Evolutionary conservation across 1,139 yeast species (phyloP).

Genomic region (Eremothecium sinecaudum): DNA sequence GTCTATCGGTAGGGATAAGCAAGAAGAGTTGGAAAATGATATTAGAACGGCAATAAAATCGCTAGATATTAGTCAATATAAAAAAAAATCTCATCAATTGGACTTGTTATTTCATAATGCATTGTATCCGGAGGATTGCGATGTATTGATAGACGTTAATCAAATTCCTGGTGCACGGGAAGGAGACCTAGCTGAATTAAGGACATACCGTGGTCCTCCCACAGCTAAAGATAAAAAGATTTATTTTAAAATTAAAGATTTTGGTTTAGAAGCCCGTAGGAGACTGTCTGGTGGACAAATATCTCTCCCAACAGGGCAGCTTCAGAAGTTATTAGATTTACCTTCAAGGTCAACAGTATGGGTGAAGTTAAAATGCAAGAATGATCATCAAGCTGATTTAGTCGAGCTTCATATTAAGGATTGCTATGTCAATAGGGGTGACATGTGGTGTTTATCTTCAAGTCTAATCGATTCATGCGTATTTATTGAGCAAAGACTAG

Average conservation of each 20-base stretch:
- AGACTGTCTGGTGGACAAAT: conserved; percentile 33
- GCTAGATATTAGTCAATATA: conserved; percentile 2
- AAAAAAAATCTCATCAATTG: conserved; percentile 26
- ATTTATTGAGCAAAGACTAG: conserved; percentile 54
- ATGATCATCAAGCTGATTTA: conserved; percentile 60
- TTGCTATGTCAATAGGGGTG: conserved; percentile 74
- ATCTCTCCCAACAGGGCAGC: conserved; percentile 54
- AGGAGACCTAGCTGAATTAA: conserved; percentile 71
- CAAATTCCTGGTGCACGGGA: conserved; percentile 49
- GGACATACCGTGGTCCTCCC: conserved; percentile 27
- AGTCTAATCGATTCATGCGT: conserved; percentile 54
- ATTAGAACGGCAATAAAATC: background rate
- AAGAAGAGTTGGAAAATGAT: conserved; percentile 1
- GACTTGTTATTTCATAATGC: conserved; percentile 71
- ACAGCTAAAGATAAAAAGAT: conserved; percentile 30
- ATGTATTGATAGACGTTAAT: conserved; percentile 52
- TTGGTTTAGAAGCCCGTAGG: conserved; percentile 30
- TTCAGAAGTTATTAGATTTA: conserved; percentile 54
- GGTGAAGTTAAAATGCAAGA: conserved; percentile 44
- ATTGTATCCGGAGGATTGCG: conserved; percentile 43
- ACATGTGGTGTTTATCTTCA: conserved; percentile 82
- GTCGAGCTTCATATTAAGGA: conserved; percentile 79
- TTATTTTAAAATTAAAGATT: conserved; percentile 38
- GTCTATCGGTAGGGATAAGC: background rate
- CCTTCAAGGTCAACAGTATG: conserved; percentile 56